phyloP scores from a whole-genome alignment of 345 rosid genomes.

The Psidium guajava region DNA sequence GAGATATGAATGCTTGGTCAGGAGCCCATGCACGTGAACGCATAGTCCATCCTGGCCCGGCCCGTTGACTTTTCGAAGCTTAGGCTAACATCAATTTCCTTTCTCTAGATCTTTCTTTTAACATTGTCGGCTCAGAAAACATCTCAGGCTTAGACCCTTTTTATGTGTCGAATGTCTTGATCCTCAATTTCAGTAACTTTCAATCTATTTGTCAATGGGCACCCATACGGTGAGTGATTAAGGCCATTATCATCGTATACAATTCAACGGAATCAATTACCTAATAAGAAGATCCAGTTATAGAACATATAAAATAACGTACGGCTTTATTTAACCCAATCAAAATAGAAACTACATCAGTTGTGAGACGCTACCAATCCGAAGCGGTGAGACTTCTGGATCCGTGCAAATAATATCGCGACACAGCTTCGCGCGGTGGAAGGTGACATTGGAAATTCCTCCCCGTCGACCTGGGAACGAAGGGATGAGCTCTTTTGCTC shows the following conservation, averaged over 20 bases:
- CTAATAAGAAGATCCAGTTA: neutral
- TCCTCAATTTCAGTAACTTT: neutral
- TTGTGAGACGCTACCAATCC: neutral
- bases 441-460: neutral
- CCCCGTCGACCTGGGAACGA: neutral
- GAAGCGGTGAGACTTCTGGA: neutral
- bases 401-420: neutral
- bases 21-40: conserved; percentile 25
- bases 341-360: neutral
- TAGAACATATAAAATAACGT: neutral
- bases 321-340: neutral
- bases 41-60: neutral
- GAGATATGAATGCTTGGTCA: conserved; percentile 38
- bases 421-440: neutral
- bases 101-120: neutral
- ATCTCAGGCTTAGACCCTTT: neutral
- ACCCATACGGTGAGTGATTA: neutral
- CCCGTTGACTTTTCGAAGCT: neutral
- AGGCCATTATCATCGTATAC: neutral
- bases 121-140: neutral
- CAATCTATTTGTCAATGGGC: neutral
- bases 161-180: neutral
- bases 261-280: neutral
- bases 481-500: neutral
- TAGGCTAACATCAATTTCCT: neutral